phyloP scores from a whole-genome alignment of 2,329 filamentous ascomycete species.

The Colletotrichum cordylinicola region DNA sequence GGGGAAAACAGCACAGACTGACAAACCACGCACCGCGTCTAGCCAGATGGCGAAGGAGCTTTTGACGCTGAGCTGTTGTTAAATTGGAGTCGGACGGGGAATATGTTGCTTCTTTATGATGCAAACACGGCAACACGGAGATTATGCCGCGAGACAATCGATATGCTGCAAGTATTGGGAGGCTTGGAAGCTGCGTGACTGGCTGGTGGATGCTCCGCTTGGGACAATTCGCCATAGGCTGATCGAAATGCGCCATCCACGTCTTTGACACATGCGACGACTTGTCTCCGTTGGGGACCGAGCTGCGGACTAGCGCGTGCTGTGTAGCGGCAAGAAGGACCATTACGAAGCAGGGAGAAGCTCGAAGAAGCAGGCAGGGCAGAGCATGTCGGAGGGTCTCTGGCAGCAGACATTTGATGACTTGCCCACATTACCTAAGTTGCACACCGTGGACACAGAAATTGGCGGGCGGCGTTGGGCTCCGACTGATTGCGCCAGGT shows the following conservation, averaged over 20 bases:
- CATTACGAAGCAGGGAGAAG: conserved; percentile 15
- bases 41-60: not conserved
- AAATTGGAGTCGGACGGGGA: not conserved
- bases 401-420: not conserved
- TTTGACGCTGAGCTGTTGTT: not conserved
- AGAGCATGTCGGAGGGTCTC: not conserved
- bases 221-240: conserved; percentile 15
- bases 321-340: not conserved
- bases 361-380: not conserved
- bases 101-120: conserved; percentile 3
- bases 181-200: not conserved
- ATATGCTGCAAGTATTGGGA: not conserved
- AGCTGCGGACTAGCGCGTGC: not conserved
- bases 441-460: not conserved
- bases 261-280: conserved; percentile 10
- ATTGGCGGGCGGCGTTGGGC: not conserved
- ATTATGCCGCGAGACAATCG: not conserved
- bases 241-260: conserved; percentile 18
- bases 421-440: not conserved
- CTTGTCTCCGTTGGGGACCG: not conserved
- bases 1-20: not conserved
- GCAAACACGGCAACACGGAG: not conserved
- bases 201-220: not conserved
- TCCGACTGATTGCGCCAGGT: not conserved
- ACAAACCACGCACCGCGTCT: not conserved